These are phyloP conservation scores for Lophium mytilinum DNA, from an alignment of 495 filamentous ascomycete species.

Conservation along the genomic window DNA sequence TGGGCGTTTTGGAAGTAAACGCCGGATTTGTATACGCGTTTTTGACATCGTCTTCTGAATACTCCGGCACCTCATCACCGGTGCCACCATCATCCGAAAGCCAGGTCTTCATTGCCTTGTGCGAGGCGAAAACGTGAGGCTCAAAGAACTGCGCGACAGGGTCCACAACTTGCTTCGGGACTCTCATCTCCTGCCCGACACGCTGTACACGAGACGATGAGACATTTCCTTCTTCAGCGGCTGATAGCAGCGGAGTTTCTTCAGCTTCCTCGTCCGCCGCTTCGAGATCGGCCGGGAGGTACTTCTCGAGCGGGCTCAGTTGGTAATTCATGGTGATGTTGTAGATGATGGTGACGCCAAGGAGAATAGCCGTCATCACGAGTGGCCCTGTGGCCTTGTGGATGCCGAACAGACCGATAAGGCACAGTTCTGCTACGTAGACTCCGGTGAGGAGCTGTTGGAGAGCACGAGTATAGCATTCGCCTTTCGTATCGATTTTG, in stretches of 20 bases:
- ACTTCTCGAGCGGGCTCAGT: conserved; percentile 27
- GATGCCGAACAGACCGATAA: conserved; percentile 32
- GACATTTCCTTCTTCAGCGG: conserved; percentile 20
- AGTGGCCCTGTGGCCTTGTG: conserved; percentile 23
- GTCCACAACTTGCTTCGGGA: conserved; percentile 24
- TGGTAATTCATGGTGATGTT: conserved; percentile 28
- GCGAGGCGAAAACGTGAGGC: conserved; percentile 25
- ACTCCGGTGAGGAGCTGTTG: conserved; percentile 33
- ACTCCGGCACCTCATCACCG: conserved; percentile 21
- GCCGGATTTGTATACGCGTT: conserved; percentile 75
- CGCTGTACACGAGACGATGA: conserved; percentile 16
- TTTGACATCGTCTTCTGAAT: conserved; percentile 14
- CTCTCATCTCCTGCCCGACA: conserved; percentile 15
- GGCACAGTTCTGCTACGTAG: conserved; percentile 34
- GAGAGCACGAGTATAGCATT: conserved; percentile 32
- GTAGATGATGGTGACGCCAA: conserved; percentile 28
- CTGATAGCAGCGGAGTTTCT: conserved; percentile 20
- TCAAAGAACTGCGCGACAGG: conserved; percentile 23
- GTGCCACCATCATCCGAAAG: conserved; percentile 12
- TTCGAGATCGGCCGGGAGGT: conserved; percentile 28
- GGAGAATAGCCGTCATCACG: conserved; percentile 28
- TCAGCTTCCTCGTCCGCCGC: conserved; percentile 21
- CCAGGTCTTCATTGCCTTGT: conserved; percentile 21
- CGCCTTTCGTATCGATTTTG: conserved; percentile 34
- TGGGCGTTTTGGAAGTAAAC: conserved; percentile 52